These are phyloP conservation scores for Vigna nakashimae DNA, from an alignment of 306 rosid genomes.

Conservation along the genomic window DNA sequence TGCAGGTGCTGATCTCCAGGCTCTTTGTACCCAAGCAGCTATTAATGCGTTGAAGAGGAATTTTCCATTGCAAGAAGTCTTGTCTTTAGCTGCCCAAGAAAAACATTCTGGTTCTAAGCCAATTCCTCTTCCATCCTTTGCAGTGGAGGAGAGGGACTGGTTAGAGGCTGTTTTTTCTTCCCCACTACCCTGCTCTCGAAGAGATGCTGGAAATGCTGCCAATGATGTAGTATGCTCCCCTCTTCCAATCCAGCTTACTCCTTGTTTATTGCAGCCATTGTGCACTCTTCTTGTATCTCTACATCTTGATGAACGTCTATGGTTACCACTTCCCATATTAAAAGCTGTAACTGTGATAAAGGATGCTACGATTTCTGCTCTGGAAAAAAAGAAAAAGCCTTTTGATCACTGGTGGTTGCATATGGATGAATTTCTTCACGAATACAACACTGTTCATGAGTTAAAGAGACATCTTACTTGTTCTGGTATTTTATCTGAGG, in stretches of 20 bases:
- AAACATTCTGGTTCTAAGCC: constrained; percentile 57
- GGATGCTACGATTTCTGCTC: constrained; percentile 67
- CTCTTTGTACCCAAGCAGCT: constrained; percentile 98
- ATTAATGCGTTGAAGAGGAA: constrained; percentile 88
- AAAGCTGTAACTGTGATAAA: constrained; percentile 71
- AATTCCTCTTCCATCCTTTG: constrained; percentile 79
- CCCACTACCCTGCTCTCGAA: constrained; percentile 89
- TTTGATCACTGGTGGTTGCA: constrained; percentile 84
- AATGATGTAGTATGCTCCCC: constrained; percentile 80
- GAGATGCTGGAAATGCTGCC: constrained; percentile 98
- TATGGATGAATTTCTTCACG: constrained; percentile 69
- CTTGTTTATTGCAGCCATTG: constrained; percentile 78
- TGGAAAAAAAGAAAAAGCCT: constrained; percentile 66
- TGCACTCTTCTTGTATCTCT: constrained; percentile 83
- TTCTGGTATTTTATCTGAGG: constrained; percentile 68
- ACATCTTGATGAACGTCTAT: constrained; percentile 74
- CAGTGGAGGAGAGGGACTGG: constrained; percentile 98
- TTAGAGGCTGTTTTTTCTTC: constrained; percentile 78
- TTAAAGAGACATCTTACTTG: constrained; percentile 65
- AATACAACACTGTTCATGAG: constrained; percentile 64
- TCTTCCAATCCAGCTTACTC: constrained; percentile 83
- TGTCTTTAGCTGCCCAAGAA: constrained; percentile 79
- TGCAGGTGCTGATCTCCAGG: constrained; percentile 99
- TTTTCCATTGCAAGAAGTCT: constrained; percentile 85
- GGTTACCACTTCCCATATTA: constrained; percentile 71